These are phyloP conservation scores for Trifolium repens DNA, from an alignment of 306 rosid species.

Conservation along the genomic window DNA sequence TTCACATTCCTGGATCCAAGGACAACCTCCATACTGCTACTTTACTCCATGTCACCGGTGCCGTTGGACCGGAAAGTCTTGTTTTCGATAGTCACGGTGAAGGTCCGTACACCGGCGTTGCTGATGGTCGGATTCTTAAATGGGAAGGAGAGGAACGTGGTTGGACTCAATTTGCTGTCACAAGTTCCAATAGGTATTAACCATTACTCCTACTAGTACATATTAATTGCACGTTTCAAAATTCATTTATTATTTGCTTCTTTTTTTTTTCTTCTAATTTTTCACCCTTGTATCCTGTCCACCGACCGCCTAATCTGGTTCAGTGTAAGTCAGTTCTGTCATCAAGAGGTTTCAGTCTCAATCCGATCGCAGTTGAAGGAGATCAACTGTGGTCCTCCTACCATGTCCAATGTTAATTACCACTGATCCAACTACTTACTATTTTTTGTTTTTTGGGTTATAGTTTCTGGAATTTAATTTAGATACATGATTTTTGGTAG, in stretches of 20 bases:
- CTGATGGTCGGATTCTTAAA: conserved; percentile 86
- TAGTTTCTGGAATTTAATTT: not conserved
- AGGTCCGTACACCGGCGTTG: conserved; percentile 91
- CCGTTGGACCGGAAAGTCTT: conserved; percentile 89
- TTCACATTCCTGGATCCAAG: conserved; percentile 52
- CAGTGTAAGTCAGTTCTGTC: no score
- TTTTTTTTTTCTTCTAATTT: no score
- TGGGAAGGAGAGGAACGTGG: conserved; percentile 67
- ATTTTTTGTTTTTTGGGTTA: not conserved
- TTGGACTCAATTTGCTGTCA: conserved; percentile 81
- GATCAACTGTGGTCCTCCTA: no score
- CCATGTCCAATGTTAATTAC: no score
- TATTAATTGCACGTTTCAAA: not conserved
- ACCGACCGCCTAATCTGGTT: no score
- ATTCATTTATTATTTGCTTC: not conserved
- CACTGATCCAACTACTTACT: no score
- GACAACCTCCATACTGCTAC: conserved; percentile 60
- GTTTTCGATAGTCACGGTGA: conserved; percentile 69
- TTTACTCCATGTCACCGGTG: conserved; percentile 54
- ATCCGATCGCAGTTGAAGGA: no score
- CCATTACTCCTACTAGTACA: not conserved
- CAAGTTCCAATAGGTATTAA: conserved; percentile 63
- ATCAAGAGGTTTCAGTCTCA: no score
- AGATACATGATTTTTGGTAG: not conserved
- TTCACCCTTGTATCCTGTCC: no score